These are phyloP conservation scores for Globisporangium cederbergense DNA, from an alignment of 352 stramenopile genomes.

Conservation along the genomic window DNA sequence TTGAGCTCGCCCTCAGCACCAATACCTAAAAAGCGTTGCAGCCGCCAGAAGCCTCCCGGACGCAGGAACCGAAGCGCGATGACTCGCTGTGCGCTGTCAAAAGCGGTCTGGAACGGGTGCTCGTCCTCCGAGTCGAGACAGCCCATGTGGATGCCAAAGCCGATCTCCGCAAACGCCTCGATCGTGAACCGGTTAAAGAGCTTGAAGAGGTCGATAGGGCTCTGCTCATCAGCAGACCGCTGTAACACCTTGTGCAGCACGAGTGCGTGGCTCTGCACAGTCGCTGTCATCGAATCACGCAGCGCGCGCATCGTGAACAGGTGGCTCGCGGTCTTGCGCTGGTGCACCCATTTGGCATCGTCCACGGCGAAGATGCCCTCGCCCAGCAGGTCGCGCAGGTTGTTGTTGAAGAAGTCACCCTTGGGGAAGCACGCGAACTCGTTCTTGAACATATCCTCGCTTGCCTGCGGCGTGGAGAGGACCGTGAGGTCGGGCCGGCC, in stretches of 20 bases:
- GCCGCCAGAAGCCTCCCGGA: constrained; percentile 40
- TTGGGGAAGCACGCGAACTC: constrained; percentile 47
- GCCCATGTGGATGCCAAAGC: constrained; percentile 29
- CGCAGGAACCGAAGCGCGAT: constrained; percentile 33
- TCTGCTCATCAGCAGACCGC: neutral
- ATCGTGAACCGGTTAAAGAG: constrained; percentile 43
- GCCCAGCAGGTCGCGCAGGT: constrained; percentile 31
- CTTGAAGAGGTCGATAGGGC: constrained; percentile 17
- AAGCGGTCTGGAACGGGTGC: constrained; percentile 27
- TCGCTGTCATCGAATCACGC: constrained; percentile 24
- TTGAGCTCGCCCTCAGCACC: constrained; percentile 30
- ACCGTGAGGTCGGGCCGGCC: constrained; percentile 30
- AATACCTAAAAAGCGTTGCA: constrained; percentile 30
- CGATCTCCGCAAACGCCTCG: constrained; percentile 48
- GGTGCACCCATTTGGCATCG: constrained; percentile 26
- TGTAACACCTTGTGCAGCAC: neutral
- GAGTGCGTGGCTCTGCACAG: constrained; percentile 1
- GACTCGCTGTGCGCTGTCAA: constrained; percentile 35
- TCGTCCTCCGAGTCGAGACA: constrained; percentile 17
- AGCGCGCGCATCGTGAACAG: constrained; percentile 29
- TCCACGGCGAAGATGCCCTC: constrained; percentile 26
- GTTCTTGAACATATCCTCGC: constrained; percentile 58
- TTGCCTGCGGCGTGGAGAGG: constrained; percentile 32
- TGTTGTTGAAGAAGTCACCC: constrained; percentile 28
- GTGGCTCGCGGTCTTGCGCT: constrained; percentile 29